These are phyloP conservation scores for Boletales sp. DNA, from an alignment of 768 basidiomycete species.

Conservation along the genomic window DNA sequence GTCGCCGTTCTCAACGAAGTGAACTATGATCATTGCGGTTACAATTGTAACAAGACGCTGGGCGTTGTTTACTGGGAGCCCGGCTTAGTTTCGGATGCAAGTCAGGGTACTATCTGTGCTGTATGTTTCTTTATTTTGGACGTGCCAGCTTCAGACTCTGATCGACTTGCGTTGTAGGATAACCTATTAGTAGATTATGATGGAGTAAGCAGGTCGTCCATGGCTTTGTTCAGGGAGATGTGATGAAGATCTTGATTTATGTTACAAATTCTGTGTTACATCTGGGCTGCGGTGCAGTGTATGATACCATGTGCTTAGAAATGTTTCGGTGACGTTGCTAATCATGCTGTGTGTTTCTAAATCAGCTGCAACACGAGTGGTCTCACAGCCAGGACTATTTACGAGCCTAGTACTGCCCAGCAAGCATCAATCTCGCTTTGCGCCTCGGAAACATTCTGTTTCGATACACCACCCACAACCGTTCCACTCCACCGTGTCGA, in stretches of 20 bases:
- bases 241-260: neutral
- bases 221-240: neutral
- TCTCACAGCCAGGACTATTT: neutral
- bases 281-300: too few relatives aligned
- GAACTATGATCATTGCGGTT: neutral
- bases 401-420: neutral
- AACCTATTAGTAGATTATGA: constrained; percentile 3
- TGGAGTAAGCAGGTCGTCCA: constrained; percentile 6
- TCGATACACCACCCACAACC: constrained; percentile 4
- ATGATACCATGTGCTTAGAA: too few relatives aligned
- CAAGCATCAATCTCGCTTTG: neutral
- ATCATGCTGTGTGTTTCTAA: constrained; percentile 1
- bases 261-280: too few relatives aligned
- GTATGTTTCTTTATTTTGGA: too few relatives aligned
- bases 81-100: neutral
- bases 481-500: constrained; percentile 11
- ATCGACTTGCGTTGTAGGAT: neutral
- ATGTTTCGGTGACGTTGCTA: too few relatives aligned
- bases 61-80: constrained; percentile 11
- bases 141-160: neutral
- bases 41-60: constrained; percentile 6
- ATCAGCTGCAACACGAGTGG: neutral
- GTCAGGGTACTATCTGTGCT: constrained; percentile 5
- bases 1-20: neutral
- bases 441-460: neutral